phyloP scores from a whole-genome alignment of 305 asterid genomes.

The Fraxinus ornus region DNA sequence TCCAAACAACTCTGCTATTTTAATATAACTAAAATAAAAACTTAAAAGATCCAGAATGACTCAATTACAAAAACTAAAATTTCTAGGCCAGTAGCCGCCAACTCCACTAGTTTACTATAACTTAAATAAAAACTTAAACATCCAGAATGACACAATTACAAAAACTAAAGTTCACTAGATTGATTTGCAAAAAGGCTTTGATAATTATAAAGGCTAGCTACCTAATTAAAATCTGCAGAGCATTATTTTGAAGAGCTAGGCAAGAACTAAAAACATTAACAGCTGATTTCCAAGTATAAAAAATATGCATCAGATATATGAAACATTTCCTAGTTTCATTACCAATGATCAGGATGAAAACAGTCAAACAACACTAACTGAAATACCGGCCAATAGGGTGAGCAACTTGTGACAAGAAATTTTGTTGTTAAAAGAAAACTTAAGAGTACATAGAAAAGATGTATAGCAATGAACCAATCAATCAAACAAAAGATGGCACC shows the following conservation, averaged over 20 bases:
- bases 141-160: neutral
- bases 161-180: neutral
- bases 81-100: neutral
- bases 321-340: neutral
- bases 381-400: neutral
- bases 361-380: neutral
- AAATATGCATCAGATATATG: neutral
- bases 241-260: neutral
- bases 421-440: neutral
- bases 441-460: neutral
- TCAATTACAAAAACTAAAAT: neutral
- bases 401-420: neutral
- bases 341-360: neutral
- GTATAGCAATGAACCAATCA: neutral
- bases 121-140: neutral
- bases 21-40: neutral
- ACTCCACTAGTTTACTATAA: neutral
- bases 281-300: neutral
- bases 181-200: neutral
- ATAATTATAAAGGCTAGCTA: neutral
- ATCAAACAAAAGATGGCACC: neutral
- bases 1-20: neutral
- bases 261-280: neutral
- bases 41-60: neutral
- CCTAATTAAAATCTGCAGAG: neutral